Conservation (phyloP, 305 asterid genomes). For the Fraxinus velutina region DNA sequence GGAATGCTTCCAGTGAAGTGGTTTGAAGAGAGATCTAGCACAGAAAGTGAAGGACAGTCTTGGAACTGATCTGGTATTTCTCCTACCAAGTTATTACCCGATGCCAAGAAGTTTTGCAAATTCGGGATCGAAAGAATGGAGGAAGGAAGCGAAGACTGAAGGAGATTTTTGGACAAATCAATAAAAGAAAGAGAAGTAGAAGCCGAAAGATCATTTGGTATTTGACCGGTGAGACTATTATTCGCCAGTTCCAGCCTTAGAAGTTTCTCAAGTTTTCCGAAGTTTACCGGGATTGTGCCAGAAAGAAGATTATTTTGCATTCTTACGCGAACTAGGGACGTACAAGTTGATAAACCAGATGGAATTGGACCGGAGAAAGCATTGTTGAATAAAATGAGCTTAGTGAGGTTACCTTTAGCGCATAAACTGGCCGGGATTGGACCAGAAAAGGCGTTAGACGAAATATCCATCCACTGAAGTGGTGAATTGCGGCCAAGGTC, state of each 20-base stretch:
- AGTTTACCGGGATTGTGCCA: conserved; percentile 68
- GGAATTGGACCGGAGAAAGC: conserved; percentile 78
- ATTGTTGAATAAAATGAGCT: conserved; percentile 82
- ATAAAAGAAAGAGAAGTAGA: conserved; percentile 76
- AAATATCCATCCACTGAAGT: conserved; percentile 69
- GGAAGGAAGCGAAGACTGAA: conserved; percentile 68
- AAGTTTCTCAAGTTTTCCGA: conserved; percentile 58
- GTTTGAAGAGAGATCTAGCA: conserved; percentile 78
- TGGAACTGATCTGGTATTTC: conserved; percentile 82
- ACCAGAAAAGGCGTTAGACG: conserved; percentile 67
- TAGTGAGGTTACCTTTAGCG: conserved; percentile 62
- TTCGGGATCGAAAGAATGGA: conserved; percentile 60
- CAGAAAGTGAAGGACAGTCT: conserved; percentile 69
- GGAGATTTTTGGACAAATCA: conserved; percentile 66
- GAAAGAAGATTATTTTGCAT: conserved; percentile 70
- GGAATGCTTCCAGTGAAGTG: conserved; percentile 63
- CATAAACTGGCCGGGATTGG: conserved; percentile 57
- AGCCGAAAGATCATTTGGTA: conserved; percentile 62
- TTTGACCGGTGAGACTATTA: conserved; percentile 69
- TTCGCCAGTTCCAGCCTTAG: conserved; percentile 74
- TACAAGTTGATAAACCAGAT: conserved; percentile 49
- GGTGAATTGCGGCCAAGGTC: conserved; percentile 68
- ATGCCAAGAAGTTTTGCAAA: conserved; percentile 66
- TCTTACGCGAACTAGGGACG: conserved; percentile 66
- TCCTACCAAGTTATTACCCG: conserved; percentile 56